Evolutionary conservation across 176 grass and related monocot species (phyloP), one percentile per base, ranked within the genome.

Genomic region (Neostapfia colusana): DNA sequence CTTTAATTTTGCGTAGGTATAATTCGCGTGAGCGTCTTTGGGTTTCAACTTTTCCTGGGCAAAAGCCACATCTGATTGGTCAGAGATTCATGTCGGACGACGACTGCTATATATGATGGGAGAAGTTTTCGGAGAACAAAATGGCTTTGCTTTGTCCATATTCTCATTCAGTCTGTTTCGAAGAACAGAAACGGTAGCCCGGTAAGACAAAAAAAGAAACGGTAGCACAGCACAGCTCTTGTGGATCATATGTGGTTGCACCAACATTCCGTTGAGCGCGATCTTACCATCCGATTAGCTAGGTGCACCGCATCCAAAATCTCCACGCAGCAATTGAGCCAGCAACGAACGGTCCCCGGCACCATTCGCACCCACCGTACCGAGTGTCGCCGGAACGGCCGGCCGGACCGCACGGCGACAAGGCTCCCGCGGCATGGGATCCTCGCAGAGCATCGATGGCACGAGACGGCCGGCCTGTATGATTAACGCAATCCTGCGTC

Each of bases 221-320:
- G 4, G 6, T 9, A 1, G 24, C 54, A 12, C n/a, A 12, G 28
- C 11, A 20, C 41, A 77, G 43, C 17, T 41, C 4, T 31, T 0
- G 5, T 58, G 37, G 69, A 68, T 62, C 69, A 25, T 61, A 7
- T 25, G 35, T 59, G 61, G 43, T n/a, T 25, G 14, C 75, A 69
- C 74, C 80, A 65, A 35, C 51, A 55, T 54, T 82, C 75, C n/a
- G 85, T 73, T 74, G 75, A 67, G 67, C 45, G 51, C 61, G 73
- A 79, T 56, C 79, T 78, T 73, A 73, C 61, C 73, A 75, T 28
- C 38, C 50, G 41, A 77, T 67, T 60, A 78, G 85, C 31, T 31
- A 31, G 31, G 31, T 31, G 42, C 34, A 9, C 44, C 13, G 12
- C 4, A 46, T 10, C 44, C 13, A 48, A 48, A 48, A 48, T 62